phyloP scores from a whole-genome alignment of 371 early-diverging fungal species.

The Lichtheimia corymbifera region DNA sequence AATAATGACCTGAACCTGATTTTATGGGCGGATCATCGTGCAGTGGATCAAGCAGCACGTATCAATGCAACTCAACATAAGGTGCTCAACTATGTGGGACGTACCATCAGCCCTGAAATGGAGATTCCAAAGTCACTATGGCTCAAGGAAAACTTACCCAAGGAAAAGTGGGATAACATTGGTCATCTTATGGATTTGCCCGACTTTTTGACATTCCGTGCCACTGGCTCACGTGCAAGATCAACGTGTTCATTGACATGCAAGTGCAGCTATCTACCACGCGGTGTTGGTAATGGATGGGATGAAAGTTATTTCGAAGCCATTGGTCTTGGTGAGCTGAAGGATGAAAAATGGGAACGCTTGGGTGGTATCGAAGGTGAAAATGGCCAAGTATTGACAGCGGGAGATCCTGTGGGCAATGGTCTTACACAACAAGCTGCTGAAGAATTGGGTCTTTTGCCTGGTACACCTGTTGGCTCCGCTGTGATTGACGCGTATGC shows the following conservation, averaged over 20 bases:
- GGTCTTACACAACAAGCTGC: conserved; percentile 58
- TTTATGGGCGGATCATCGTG: conserved; percentile 81
- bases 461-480: conserved; percentile 64
- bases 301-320: conserved; percentile 55
- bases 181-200: conserved; percentile 73
- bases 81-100: conserved; percentile 66
- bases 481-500: conserved; percentile 82
- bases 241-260: conserved; percentile 70
- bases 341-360: conserved; percentile 44
- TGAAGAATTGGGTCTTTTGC: conserved; percentile 52
- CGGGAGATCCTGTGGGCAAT: conserved; percentile 59
- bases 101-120: conserved; percentile 73
- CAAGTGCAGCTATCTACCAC: conserved; percentile 69
- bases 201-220: conserved; percentile 69
- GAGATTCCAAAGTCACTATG: conserved; percentile 75
- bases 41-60: conserved; percentile 61
- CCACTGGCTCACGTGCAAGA: conserved; percentile 57
- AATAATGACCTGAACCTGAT: conserved; percentile 61
- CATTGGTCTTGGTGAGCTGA: conserved; percentile 58
- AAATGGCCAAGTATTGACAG: conserved; percentile 39
- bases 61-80: conserved; percentile 63
- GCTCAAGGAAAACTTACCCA: conserved; percentile 62
- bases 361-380: conserved; percentile 51
- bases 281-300: conserved; percentile 54
- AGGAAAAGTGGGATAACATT: conserved; percentile 47